Evolutionary conservation across 495 filamentous ascomycete species (phyloP).

Genomic region (Neurospora sp.): DNA sequence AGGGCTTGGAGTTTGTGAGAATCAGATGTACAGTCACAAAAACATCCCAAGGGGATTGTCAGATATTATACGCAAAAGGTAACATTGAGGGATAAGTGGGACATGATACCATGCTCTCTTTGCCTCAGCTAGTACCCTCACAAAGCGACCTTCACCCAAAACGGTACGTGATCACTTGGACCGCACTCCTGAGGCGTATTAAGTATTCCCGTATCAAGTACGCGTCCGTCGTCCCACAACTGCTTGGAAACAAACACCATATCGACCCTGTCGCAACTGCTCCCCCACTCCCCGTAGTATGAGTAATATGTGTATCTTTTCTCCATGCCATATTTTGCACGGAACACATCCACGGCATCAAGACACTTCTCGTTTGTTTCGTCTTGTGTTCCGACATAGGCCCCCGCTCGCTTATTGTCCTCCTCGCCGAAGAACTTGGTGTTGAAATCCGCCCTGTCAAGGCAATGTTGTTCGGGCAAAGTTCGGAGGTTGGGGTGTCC

Average conservation of each 20-base stretch:
- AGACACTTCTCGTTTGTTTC: constrained; percentile 1
- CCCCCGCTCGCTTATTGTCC: constrained; percentile 11
- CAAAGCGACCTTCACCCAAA: constrained; percentile 16
- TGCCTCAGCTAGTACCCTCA: neutral
- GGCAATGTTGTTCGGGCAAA: constrained; percentile 31
- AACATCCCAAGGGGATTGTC: neutral
- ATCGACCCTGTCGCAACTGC: constrained; percentile 30
- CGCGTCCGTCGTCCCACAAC: constrained; percentile 7
- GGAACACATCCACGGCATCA: constrained; percentile 23
- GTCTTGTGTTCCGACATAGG: constrained; percentile 12
- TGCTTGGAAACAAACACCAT: constrained; percentile 19
- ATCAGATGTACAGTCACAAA: neutral
- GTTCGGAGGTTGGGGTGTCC: constrained; percentile 34
- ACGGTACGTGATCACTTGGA: constrained; percentile 27
- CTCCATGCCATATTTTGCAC: constrained; percentile 12
- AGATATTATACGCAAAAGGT: neutral
- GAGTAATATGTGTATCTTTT: constrained; percentile 26
- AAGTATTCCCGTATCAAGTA: constrained; percentile 21
- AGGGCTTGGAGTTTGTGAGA: neutral
- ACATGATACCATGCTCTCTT: neutral
- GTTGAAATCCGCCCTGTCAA: constrained; percentile 40
- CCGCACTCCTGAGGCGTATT: constrained; percentile 25
- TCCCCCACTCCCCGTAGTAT: constrained; percentile 21
- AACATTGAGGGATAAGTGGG: neutral
- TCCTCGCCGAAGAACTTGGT: constrained; percentile 32